Evolutionary conservation across 2,329 filamentous ascomycete species (phyloP), one percentile per base, ranked within the genome.

Genomic region (Colletotrichum somersetense): DNA sequence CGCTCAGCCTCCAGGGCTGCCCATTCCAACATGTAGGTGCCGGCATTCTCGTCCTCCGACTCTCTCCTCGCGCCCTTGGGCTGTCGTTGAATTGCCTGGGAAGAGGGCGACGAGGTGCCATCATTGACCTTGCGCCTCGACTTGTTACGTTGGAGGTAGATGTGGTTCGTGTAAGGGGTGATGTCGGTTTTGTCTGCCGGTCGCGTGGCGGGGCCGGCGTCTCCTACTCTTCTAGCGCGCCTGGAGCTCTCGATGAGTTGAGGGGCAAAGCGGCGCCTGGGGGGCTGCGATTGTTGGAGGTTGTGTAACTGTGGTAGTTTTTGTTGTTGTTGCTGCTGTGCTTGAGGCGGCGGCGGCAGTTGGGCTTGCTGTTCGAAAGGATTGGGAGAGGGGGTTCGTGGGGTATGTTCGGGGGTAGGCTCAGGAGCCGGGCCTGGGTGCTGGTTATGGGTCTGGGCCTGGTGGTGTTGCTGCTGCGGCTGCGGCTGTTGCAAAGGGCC

Each of bases 171-270:
- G 75, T 89, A 90, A 48, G 90, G 89, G 0, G 89, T 89, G 67
- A 91, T 91, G 78, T 94, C 92, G 46, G 92, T 94, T 82, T 91
- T 93, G 81, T 93, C 91, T 70, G 88, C 87, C 14, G 88, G 89
- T 66, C 85, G 86, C 30, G 91, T 89, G 40, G 91, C 89, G 26
- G 91, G 90, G 7, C 86, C 87, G 1, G 86, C 81, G 76, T 94
- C 91, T 26, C 90, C 90, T 20, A 88, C 88, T 77, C 90, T 90
- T 74, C 92, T 89, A 44, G 91, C 90, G 65, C 94, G 88, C 76
- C 91, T 89, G 5, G 92, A 92, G 3, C 93, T 95, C 81, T 96
- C 94, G 73, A 97, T 91, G 67, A 97, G 85, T 77, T 96, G 92
- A 16, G 94, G 94, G 40, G 91, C 88, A 80, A 97, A 97, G 72